Conservation (phyloP, 768 basidiomycete species). For the Hypholoma fasciculare region DNA sequence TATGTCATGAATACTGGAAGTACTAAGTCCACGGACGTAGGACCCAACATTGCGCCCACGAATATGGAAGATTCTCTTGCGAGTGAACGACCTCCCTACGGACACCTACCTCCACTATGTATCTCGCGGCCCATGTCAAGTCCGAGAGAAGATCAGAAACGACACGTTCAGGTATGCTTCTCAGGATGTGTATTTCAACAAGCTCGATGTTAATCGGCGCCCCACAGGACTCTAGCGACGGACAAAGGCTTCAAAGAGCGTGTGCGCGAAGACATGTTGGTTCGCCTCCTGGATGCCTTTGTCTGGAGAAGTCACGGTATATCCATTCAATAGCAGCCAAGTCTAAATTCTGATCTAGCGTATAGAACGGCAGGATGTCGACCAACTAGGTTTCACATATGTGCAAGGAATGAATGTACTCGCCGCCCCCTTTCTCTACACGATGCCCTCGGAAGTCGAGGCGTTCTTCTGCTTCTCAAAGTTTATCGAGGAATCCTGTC, state of each 20-base stretch:
- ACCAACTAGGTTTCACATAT: conserved; percentile 90
- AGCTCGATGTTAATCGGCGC: not conserved
- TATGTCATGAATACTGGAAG: too few relatives aligned
- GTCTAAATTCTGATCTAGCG: not conserved
- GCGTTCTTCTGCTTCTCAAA: conserved; percentile 96
- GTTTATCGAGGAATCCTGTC: conserved; percentile 94
- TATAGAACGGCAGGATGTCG: conserved; percentile 72
- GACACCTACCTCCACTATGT: conserved; percentile 79
- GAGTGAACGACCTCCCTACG: conserved; percentile 76
- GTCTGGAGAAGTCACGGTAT: conserved; percentile 93
- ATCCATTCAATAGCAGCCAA: conserved; percentile 1
- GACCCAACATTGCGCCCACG: conserved; percentile 84
- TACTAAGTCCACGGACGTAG: conserved; percentile 31
- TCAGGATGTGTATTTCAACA: not conserved
- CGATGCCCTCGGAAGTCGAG: conserved; percentile 97
- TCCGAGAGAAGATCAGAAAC: conserved; percentile 91
- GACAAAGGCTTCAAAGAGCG: conserved; percentile 98
- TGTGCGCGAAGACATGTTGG: conserved; percentile 95
- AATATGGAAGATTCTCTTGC: conserved; percentile 93
- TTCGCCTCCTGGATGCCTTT: conserved; percentile 95
- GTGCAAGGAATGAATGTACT: conserved; percentile 99
- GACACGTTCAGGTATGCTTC: conserved; percentile 84
- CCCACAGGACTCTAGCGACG: conserved; percentile 82
- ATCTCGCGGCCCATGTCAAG: conserved; percentile 80
- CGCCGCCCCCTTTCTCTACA: conserved; percentile 96